Percentiles rank a stretch among this genome's conserved stretches.
Evolutionary conservation across 2,329 filamentous ascomycete species (phyloP).

Genomic region (Ophiostoma ips): DNA sequence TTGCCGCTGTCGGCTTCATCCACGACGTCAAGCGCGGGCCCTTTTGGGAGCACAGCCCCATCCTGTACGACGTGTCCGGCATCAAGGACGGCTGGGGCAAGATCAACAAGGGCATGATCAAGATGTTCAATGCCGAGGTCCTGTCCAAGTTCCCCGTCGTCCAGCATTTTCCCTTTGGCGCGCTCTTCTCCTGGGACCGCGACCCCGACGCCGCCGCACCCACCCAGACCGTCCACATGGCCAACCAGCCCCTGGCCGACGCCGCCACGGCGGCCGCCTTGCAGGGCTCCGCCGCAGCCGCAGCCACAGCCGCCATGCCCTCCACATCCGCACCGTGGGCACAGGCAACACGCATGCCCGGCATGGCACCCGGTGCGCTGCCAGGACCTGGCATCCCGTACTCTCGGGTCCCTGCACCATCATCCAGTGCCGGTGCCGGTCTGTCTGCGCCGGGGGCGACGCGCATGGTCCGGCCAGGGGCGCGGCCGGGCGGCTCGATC

Average conservation of each 20-base stretch:
- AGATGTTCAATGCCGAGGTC: constrained; percentile 98
- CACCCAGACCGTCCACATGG: constrained; percentile 40
- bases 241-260: constrained; percentile 32
- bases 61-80: constrained; percentile 86
- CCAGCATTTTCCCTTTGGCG: constrained; percentile 84
- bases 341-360: constrained; percentile 16
- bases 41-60: constrained; percentile 94
- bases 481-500: not conserved
- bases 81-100: constrained; percentile 93
- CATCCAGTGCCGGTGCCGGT: not conserved
- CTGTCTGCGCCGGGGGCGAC: not conserved
- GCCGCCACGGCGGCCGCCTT: not conserved
- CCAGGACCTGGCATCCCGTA: constrained; percentile 23
- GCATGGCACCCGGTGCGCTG: not conserved
- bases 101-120: constrained; percentile 98
- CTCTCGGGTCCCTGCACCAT: constrained; percentile 18
- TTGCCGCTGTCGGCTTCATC: constrained; percentile 91
- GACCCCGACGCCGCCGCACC: constrained; percentile 46
- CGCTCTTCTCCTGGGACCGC: constrained; percentile 61
- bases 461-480: not conserved
- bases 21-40: constrained; percentile 92
- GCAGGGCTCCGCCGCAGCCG: not conserved
- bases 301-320: not conserved
- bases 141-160: constrained; percentile 94
- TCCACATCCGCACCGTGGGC: constrained; percentile 18